phyloP scores from a whole-genome alignment of 2,329 filamentous ascomycete genomes.

The Apiospora pterosperma region DNA sequence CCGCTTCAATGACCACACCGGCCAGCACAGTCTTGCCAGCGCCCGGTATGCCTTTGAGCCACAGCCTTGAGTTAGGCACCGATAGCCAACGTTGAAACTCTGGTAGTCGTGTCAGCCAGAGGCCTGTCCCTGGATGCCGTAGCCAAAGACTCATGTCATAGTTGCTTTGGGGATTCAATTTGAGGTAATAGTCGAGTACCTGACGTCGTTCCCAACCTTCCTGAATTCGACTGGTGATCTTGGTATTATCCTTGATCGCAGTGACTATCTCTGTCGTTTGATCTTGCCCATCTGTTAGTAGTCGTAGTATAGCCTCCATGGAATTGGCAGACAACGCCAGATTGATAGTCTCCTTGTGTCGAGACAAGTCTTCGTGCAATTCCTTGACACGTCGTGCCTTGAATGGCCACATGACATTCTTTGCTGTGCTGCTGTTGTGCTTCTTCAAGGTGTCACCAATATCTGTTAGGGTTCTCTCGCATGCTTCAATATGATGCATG shows the following conservation, averaged over 20 bases:
- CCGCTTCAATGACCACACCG: constrained; percentile 17
- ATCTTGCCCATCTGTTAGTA: constrained; percentile 6
- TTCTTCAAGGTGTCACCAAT: background rate
- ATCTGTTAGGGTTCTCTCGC: constrained; percentile 9
- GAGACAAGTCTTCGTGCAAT: constrained; percentile 15
- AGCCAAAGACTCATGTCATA: constrained; percentile 16
- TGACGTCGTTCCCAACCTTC: constrained; percentile 10
- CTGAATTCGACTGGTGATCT: constrained; percentile 16
- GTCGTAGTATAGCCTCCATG: constrained; percentile 11
- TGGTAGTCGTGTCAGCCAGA: constrained; percentile 14
- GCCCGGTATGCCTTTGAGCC: constrained; percentile 24
- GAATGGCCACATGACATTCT: constrained; percentile 19
- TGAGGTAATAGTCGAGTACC: constrained; percentile 18
- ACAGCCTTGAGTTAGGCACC: constrained; percentile 14
- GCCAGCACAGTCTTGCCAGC: constrained; percentile 26
- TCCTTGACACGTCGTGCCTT: constrained; percentile 14
- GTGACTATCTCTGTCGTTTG: background rate
- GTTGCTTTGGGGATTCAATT: constrained; percentile 19
- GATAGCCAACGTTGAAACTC: constrained; percentile 19
- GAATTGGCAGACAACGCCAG: constrained; percentile 18
- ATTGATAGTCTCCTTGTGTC: constrained; percentile 17
- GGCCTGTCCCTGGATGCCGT: constrained; percentile 19
- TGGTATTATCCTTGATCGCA: constrained; percentile 9
- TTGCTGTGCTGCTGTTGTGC: background rate
- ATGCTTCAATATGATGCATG: constrained; percentile 14